A percentile compares a stretch with the other conserved stretches of the same genome.
Evolutionary conservation across 108 stramenopile genomes (phyloP).

Genomic region (Heterococcus sp.): DNA sequence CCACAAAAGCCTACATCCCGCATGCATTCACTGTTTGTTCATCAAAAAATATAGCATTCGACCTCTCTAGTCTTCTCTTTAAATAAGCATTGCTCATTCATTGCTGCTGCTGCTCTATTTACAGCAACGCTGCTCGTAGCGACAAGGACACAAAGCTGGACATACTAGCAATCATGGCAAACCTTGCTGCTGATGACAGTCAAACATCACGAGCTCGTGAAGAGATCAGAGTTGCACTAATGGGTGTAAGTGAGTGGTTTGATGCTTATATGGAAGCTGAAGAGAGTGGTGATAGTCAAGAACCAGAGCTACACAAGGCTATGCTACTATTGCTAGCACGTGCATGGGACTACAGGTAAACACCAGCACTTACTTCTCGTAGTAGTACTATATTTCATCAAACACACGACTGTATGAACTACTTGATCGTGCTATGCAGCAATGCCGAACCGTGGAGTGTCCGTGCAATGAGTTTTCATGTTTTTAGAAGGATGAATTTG

Average conservation of each 20-base stretch:
- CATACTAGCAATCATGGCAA: slow-evolving; percentile 55
- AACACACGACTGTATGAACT: too few relatives aligned
- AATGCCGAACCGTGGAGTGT: too few relatives aligned
- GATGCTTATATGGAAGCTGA: slow-evolving; percentile 54
- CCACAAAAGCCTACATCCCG: not conserved
- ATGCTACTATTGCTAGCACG: slow-evolving; percentile 61
- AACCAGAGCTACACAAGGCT: slow-evolving; percentile 61
- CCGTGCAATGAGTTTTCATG: too few relatives aligned
- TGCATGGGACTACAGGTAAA: slow-evolving; percentile 46
- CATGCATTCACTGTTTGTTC: not conserved
- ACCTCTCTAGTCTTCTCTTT: not conserved
- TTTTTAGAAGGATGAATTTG: too few relatives aligned
- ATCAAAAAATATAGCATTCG: not conserved
- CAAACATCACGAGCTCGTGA: slow-evolving; percentile 5
- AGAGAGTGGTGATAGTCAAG: slow-evolving; percentile 40
- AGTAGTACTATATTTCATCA: too few relatives aligned
- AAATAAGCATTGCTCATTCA: not conserved
- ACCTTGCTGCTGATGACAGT: slow-evolving; percentile 36
- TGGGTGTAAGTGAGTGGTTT: slow-evolving; percentile 58
- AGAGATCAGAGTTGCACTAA: slow-evolving; percentile 32
- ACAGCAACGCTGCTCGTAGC: slow-evolving; percentile 10
- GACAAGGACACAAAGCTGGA: slow-evolving; percentile 64
- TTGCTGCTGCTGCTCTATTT: too few relatives aligned
- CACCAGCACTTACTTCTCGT: too few relatives aligned
- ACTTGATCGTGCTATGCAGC: too few relatives aligned